Base-by-base conservation (phyloP, 192 early-diverging fungal genomes). In the Coemansia sp. region DNA sequence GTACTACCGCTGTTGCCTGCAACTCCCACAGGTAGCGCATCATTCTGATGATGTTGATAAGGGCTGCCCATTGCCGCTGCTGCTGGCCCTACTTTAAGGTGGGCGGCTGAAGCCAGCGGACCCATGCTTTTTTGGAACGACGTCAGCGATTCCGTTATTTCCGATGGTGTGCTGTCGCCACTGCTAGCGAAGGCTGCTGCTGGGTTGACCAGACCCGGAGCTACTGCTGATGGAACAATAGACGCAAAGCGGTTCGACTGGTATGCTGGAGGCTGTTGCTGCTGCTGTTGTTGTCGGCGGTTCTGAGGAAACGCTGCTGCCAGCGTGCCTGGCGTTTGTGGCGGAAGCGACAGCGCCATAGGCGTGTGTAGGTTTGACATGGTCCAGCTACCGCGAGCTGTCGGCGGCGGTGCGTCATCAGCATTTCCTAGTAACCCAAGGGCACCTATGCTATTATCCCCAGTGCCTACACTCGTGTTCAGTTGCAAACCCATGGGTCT, bases 401-500 rank as follows among this genome's bases (percentile, higher is more conserved):
- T 77, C 6, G 61, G 68, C 25, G 65, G 74, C 29, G 74, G 74
- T 15, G 40, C 28, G 28, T 20, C 22, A 36, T 29, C 19, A 15
- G 52, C 30, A 30, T 3, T 30, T 31, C n/a, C 52, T 33, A 54
- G 6, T 5, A 54, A n/a, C 1, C 23, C 45, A 48, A 15, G 10
- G 23, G 23, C 9, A 48, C 3, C 23, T n/a, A n/a, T n/a, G 20
- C 45, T 15, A 48, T 22, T 13, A 23, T 25, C 20, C 10, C 61
- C 33, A n/a, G 48, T 28, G 7, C 15, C 59, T 13, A 30, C 53
- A 20, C 54, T 59, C 11, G 60, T 67, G 41, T 68, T 65, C 27
- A 78, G 61, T 29, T 70, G 65, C 62, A 76, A 33, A 6, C 68
- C 74, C 68, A 65, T 62, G 41, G 75, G 75, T 47, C 70, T 63